phyloP scores from a whole-genome alignment of 495 filamentous ascomycete species.

The Penicillium bovifimosum region DNA sequence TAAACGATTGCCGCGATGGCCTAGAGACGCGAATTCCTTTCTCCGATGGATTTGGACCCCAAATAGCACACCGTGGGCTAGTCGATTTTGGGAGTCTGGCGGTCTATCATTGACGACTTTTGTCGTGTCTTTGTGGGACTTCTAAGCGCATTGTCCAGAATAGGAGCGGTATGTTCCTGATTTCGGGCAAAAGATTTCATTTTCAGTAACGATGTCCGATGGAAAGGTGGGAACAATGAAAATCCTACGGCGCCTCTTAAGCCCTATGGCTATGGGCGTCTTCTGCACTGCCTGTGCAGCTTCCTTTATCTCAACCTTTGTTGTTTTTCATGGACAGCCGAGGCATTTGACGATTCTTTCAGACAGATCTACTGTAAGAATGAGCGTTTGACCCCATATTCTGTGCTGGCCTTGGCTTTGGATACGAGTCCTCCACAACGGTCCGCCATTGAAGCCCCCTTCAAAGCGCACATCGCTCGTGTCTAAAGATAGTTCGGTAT shows the following conservation, averaged over 20 bases:
- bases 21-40: background rate
- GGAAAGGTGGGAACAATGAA: background rate
- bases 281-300: background rate
- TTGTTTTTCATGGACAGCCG: background rate
- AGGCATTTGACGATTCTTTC: background rate
- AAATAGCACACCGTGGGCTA: background rate
- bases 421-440: constrained; percentile 15
- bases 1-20: background rate
- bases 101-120: background rate
- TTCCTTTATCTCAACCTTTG: background rate
- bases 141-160: background rate
- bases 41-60: constrained; percentile 2
- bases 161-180: background rate
- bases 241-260: background rate
- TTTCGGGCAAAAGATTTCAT: background rate
- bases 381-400: background rate
- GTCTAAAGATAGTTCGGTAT: constrained; percentile 8
- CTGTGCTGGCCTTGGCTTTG: background rate
- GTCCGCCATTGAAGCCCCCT: constrained; percentile 7
- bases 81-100: background rate
- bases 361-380: background rate
- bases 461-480: constrained; percentile 10
- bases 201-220: background rate
- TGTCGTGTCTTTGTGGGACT: background rate
- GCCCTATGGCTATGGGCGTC: background rate